Evolutionary conservation across 1,139 yeast species (phyloP), one percentile per base, ranked within the genome.

Genomic region (Arxiozyma slooffiae): DNA sequence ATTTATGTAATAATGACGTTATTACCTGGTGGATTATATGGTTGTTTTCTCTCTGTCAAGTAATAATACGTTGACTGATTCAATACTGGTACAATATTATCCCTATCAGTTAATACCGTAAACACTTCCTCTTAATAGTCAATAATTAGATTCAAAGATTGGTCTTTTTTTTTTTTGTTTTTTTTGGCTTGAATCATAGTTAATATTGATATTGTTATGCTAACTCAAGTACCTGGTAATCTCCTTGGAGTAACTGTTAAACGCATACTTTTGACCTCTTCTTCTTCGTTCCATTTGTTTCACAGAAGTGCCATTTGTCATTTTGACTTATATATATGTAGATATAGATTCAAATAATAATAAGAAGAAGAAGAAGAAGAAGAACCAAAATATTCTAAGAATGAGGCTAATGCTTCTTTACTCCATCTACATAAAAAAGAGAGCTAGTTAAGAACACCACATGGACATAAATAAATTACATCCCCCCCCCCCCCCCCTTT

Each of bases 71-170:
- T 78, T 3, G 87, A 62, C 60, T 92, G 97, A 1, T 97, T 83
- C 58, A 89, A 68, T 22, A 92, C 66, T 6, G 96, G 87, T 6
- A 92, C 87, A 0, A 98, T 92, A 2, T 98, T 98, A 65, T 92
- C 98, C 22, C 98, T 98, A 63, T 92, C 96, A 0, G 95, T 86
- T 64, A 87, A 74, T 43, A 75, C 75, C 1, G 92, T 96, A 0
- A 95, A 78, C 63, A 59, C 67, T 1, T 80, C 82, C 4, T 79
- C 71, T 53, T 81, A 83, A 44, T 68, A 67, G 44, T 75, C 76
- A 48, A 92, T 87, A 0, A 90, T 78, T 52, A 85, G 76, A 56
- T 84, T 80, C 52, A 90, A 70, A 37, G 78, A 77, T 21, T 39
- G 48, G 22, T 67, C 49, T 7, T 23, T 43, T 0, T 67, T 63